Evolutionary conservation across 257 asterid species (phyloP), one percentile per base, ranked within the genome.

Genomic region (Jacaranda copaia): DNA sequence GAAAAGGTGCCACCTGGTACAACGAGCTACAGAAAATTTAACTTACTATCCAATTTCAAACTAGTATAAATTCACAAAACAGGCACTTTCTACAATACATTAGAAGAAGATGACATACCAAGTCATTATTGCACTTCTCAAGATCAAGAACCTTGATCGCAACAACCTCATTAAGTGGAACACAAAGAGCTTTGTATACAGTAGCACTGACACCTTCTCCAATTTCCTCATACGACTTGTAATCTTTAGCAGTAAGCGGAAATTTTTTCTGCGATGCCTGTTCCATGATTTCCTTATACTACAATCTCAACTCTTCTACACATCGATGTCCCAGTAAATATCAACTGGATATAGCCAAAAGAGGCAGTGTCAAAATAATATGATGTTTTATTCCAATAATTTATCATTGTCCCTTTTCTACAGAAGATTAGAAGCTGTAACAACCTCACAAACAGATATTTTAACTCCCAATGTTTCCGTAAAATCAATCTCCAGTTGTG

Each of bases 141-240:
- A 95, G 92, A 81, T 95, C 99, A 61, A 95, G 95, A 90, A 90
- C 96, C 89, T 95, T 95, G 83, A 95, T 91, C 39, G 99, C 99
- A 82, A 95, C 96, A 43, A 79, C 70, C 86, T 89, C 98, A 43
- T 91, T 75, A 36, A 90, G 87, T 0, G 98, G 98, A 80, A 90
- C 43, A 73, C 99, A 93, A 76, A 85, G 93, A 73, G 99, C 99
- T 73, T 93, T 88, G 79, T 84, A 86, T 6, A 96, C 99, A 48
- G 94, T 85, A 36, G 99, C 97, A 82, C 99, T 93, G 74, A 91
- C 98, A 68, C 99, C 99, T 71, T 96, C 98, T 76, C 99, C 99
- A 71, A 93, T 88, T 86, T 96, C 97, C 85, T 96, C 99, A 14
- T 75, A 85, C 72, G 93, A 83, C 76, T 83, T 76, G 72, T 90